Base-by-base conservation (phyloP, 2,329 filamentous ascomycete species). In the Balansia obtecta region DNA sequence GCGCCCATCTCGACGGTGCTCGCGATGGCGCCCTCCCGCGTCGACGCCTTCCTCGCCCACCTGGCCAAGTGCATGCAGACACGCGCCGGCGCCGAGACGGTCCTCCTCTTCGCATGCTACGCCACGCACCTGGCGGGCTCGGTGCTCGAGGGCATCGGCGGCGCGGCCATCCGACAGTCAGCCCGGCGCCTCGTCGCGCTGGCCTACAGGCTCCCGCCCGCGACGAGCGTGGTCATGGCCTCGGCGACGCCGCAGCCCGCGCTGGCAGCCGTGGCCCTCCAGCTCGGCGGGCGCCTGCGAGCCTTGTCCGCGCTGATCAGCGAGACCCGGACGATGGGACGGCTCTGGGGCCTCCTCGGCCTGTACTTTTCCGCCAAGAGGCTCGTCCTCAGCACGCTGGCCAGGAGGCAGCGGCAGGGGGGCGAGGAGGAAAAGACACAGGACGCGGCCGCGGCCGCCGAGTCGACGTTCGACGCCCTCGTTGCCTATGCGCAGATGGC, bases 331-430 rank as follows among this genome's bases (percentile, higher is more conserved):
- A 84, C 82, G 52, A 87, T 90, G 63, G 70, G 79, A 54, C 77
- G 89, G 0, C 73, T 96, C 32, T 95, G 87, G 84, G 83, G 81
- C 0, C 63, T 90, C 59, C 60, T 95, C 61, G 82, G 82, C 47
- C 73, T 95, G 64, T 86, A 87, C 66, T 71, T 82, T 56, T 85
- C 83, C 73, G 80, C 74, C 15, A 75, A 78, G 54, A 65, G 62
- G 50, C 69, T 82, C n/a, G 52, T 73, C 7, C 53, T 66, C 33
- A 60, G 61, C 53, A 58, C 61, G 15, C 60, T 47, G 39, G 52
- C 56, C 18, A 38, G n/a, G 22, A n/a, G 1, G 59, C 20, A 22
- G 20, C 20, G 4, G 20, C 20, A 22, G 20, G 2, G n/a, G n/a
- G n/a, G n/a, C n/a, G n/a, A 22, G 20, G 20, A 22, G 20, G 20